Conservation (phyloP, 169 alveolate genomes). For the Babesia bigemina region DNA sequence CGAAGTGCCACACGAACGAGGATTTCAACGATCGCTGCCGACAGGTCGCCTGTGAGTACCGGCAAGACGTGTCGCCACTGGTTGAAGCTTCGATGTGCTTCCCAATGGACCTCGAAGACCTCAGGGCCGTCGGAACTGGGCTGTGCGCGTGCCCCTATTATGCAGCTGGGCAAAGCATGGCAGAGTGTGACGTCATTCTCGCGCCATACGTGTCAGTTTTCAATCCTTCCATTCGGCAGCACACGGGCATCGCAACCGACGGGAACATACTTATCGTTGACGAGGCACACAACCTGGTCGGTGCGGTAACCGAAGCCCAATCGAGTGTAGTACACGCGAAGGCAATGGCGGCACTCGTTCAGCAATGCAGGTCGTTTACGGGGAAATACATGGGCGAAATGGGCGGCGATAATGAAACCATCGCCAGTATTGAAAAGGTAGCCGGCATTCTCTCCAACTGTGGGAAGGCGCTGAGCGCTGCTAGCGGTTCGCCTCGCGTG, state of each 20-base stretch:
- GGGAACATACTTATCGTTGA: conserved; percentile 88
- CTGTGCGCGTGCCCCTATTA: conserved; percentile 89
- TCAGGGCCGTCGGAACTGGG: conserved; percentile 61
- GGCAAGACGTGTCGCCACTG: conserved; percentile 70
- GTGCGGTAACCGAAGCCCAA: conserved; percentile 61
- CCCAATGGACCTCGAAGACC: conserved; percentile 86
- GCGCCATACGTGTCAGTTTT: conserved; percentile 90
- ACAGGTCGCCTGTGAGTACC: conserved; percentile 72
- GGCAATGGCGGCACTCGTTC: conserved; percentile 30
- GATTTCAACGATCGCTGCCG: conserved; percentile 79
- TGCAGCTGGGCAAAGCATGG: conserved; percentile 76
- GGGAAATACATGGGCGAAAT: conserved; percentile 18
- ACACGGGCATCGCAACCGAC: conserved; percentile 75
- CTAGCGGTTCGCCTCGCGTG: background rate
- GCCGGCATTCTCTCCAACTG: conserved; percentile 2
- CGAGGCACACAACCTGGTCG: conserved; percentile 92
- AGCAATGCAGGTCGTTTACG: conserved; percentile 15
- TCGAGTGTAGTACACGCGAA: conserved; percentile 24
- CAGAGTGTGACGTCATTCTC: conserved; percentile 84
- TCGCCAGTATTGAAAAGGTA: conserved; percentile 9
- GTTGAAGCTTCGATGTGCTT: conserved; percentile 71
- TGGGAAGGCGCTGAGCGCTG: too few species aligned
- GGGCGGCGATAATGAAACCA: background rate
- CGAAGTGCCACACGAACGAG: conserved; percentile 71
- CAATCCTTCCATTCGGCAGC: conserved; percentile 79